Evolutionary conservation across 306 rosid species (phyloP), one percentile per base, ranked within the genome.

Genomic region (Ammopiptanthus mongolicus): DNA sequence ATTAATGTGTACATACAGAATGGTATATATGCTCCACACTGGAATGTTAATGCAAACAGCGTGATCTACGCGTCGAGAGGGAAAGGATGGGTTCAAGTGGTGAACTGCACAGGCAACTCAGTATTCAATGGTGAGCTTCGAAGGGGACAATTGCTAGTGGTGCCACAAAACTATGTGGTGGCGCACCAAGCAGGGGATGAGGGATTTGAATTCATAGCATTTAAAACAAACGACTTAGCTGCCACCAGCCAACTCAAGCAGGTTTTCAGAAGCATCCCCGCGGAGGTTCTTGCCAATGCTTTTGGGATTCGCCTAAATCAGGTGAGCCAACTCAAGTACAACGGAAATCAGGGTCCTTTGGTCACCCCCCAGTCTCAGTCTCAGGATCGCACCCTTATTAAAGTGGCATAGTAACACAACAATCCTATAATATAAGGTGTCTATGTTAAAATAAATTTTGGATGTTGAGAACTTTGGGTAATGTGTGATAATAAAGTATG

Each of bases 121-220:
- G 78, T 90, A 29, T 86, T 78, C 41, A 71, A 93, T 19, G 88
- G 74, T 0, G 82, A 83, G 33, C 61, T 90, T 0, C 56, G 46
- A 31, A 58, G 19, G 74, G 95, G 90, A 0, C 93, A 90, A 52
- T 0, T 86, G 33, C 28, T 88, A 0, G 81, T 81, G 33, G 86
- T 90, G 69, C 96, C 96, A 11, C 98, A 92, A 51, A 85, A 83
- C 82, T 86, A 74, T 13, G 88, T 77, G 28, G 72, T 90, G 31
- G 81, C 87, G 0, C 8, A 84, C 36, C 66, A 69, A 50, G 96
- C 91, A 0, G 67, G 83, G 22, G 34, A 66, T 0, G 81, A 86
- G 19, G 93, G 91, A 8, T 84, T 89, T 4, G 91, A 93, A 62
- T 90, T 78, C 80, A 64, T 89, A 0, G 72, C 85, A 1, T 93